Base-by-base conservation (phyloP, 345 rosid genomes). In the Adansonia digitata region DNA sequence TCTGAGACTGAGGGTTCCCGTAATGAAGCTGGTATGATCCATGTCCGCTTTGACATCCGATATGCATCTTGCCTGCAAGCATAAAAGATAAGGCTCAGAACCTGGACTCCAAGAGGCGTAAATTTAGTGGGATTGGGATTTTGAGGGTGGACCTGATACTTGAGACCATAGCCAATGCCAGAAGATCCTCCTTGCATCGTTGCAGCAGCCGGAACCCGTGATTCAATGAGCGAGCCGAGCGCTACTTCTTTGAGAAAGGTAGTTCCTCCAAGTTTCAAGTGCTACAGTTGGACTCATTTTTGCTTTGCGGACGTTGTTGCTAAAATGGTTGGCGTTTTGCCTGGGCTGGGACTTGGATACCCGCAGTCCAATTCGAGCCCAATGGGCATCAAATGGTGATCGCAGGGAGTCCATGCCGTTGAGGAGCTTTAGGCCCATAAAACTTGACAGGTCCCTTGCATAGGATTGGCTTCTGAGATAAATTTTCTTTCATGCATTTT, bases 21-120 rank as follows among this genome's bases (percentile, higher is more conserved):
- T 83, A 84, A 93, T 88, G 81, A 95, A 95, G 89, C 96, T 90
- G 65, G 99, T 90, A 82, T 91, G 93, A 80, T 93, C 99, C 1
- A 90, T 85, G 82, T 91, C 98, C 26, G 99, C 99, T 82, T 89
- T 91, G 22, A 95, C 96, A 81, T 93, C 98, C 7, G 99, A 82
- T 65, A 91, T 90, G 86, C 99, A 93, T 81, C 99, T 77, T 29
- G 99, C 97, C 98, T 95, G 86, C 66, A 9, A 34, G 11, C 35
- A 24, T 56, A 24, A 24, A 71, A 79, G 26, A 39, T 63, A 71
- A 61, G 78, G 27, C 35, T 37, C 7, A 11, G 51, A 24, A 14
- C 40, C n/a, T 6, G 2, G 20, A 6, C 1, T 48, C 5, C 46
- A 10, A 70, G 74, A n/a, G 69, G 72, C 2, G 51, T 46, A 69